These are phyloP conservation scores for Apiotrichum laibachii DNA, from an alignment of 1,284 basidiomycete genomes.

Conservation along the genomic window DNA sequence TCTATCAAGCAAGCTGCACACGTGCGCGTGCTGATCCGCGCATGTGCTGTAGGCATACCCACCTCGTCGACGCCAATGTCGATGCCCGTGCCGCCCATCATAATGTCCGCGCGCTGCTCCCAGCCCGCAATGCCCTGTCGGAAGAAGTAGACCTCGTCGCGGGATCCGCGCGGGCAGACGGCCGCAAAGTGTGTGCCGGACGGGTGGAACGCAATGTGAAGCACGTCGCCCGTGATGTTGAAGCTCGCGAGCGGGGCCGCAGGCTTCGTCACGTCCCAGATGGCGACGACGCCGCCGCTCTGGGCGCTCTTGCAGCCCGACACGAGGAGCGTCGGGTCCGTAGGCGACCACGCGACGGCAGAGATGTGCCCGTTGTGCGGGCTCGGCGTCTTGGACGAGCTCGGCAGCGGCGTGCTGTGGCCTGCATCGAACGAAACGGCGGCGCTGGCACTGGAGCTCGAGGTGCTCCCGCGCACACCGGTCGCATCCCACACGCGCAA, in stretches of 20 bases:
- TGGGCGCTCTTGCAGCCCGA: conserved; percentile 37
- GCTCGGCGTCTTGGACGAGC: conserved; percentile 24
- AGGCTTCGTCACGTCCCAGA: conserved; percentile 36
- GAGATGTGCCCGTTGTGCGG: conserved; percentile 43
- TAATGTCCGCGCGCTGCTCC: conserved; percentile 37
- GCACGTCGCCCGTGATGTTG: conserved; percentile 38
- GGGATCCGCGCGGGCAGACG: conserved; percentile 28
- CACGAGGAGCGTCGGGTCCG: conserved; percentile 35
- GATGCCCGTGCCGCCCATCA: conserved; percentile 29
- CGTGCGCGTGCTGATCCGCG: too few species aligned
- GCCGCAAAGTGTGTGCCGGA: conserved; percentile 41
- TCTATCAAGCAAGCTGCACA: not conserved
- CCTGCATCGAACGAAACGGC: conserved; percentile 12
- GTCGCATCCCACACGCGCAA: conserved; percentile 29
- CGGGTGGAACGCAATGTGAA: conserved; percentile 45
- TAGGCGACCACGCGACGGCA: conserved; percentile 41
- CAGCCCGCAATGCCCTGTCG: conserved; percentile 29
- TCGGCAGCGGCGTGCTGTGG: conserved; percentile 22
- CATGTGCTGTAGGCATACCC: too few species aligned
- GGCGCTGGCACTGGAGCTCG: not conserved
- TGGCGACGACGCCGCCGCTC: conserved; percentile 27
- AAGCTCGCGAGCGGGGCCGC: conserved; percentile 28
- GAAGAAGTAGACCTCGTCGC: conserved; percentile 45
- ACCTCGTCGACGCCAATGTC: conserved; percentile 44
- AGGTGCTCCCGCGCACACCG: too few species aligned